Percentiles rank a stretch among this genome's conserved stretches.
phyloP scores from a whole-genome alignment of 2,329 filamentous ascomycete genomes.

The Trichoderma hamatum region DNA sequence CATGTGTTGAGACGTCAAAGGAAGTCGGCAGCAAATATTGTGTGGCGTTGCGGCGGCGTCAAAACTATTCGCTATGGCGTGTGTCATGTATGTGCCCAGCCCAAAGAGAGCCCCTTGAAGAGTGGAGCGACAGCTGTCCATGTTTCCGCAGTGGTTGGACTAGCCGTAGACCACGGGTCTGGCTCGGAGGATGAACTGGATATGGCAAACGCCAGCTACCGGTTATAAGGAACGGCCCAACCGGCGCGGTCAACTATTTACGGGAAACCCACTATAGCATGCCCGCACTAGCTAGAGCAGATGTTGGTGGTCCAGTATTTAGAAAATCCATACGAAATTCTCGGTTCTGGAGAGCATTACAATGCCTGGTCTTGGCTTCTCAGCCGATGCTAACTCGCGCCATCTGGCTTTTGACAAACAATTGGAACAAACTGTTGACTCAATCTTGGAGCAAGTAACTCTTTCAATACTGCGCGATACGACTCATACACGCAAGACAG shows the following conservation, averaged over 20 bases:
- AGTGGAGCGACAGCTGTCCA: neutral
- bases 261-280: neutral
- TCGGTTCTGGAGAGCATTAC: neutral
- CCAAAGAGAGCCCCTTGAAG: conserved; percentile 12
- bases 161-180: neutral
- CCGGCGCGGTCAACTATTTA: neutral
- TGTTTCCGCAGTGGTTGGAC: neutral
- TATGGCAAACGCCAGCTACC: neutral
- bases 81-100: conserved; percentile 7
- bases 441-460: neutral
- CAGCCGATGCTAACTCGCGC: neutral
- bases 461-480: neutral
- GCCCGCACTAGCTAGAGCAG: neutral
- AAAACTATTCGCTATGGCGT: conserved; percentile 1
- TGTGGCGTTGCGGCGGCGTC: conserved; percentile 13
- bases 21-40: neutral
- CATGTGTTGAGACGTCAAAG: neutral
- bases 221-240: conserved; percentile 4
- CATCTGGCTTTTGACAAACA: too few relatives aligned
- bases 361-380: neutral
- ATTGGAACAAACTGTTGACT: neutral
- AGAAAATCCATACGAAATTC: neutral
- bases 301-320: neutral
- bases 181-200: conserved; percentile 11
- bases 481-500: neutral